phyloP scores from a whole-genome alignment of 2,329 filamentous ascomycete genomes.

The Botrytis pseudocinerea region DNA sequence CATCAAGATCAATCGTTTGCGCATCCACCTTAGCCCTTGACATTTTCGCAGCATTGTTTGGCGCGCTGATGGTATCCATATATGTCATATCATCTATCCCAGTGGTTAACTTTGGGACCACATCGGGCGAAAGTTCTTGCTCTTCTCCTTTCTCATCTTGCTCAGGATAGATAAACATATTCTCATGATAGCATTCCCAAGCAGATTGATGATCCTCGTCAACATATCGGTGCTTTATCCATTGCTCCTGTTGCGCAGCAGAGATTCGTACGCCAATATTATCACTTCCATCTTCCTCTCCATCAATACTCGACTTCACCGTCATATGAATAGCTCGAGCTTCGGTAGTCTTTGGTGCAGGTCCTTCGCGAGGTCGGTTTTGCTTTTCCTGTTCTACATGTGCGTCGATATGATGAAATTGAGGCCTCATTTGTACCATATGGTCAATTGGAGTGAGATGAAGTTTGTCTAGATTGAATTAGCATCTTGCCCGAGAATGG shows the following conservation, averaged over 20 bases:
- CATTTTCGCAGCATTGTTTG: slow-evolving; percentile 39
- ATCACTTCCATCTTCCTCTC: slow-evolving; percentile 63
- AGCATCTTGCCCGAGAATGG: slow-evolving; percentile 3
- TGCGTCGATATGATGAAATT: slow-evolving; percentile 92
- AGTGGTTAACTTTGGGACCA: slow-evolving; percentile 48
- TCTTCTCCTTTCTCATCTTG: slow-evolving; percentile 25
- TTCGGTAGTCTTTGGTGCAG: slow-evolving; percentile 44
- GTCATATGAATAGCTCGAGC: slow-evolving; percentile 83
- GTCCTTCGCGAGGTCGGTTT: slow-evolving; percentile 45
- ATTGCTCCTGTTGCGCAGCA: slow-evolving; percentile 76
- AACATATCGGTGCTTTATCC: slow-evolving; percentile 76
- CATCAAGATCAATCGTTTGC: slow-evolving; percentile 25
- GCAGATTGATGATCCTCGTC: slow-evolving; percentile 77
- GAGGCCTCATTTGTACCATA: slow-evolving; percentile 84
- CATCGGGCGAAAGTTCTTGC: slow-evolving; percentile 29
- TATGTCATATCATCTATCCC: slow-evolving; percentile 59
- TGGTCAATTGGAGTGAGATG: slow-evolving; percentile 83
- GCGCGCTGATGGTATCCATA: slow-evolving; percentile 62
- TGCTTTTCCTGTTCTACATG: slow-evolving; percentile 62
- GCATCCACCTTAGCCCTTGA: slow-evolving; percentile 35
- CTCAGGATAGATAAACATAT: slow-evolving; percentile 54
- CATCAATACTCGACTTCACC: slow-evolving; percentile 73
- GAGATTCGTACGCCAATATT: slow-evolving; percentile 76
- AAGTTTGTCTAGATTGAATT: slow-evolving; percentile 63
- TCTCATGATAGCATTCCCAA: slow-evolving; percentile 74